These are phyloP conservation scores for Auricularia sp. DNA, from an alignment of 768 basidiomycete genomes.

Conservation along the genomic window DNA sequence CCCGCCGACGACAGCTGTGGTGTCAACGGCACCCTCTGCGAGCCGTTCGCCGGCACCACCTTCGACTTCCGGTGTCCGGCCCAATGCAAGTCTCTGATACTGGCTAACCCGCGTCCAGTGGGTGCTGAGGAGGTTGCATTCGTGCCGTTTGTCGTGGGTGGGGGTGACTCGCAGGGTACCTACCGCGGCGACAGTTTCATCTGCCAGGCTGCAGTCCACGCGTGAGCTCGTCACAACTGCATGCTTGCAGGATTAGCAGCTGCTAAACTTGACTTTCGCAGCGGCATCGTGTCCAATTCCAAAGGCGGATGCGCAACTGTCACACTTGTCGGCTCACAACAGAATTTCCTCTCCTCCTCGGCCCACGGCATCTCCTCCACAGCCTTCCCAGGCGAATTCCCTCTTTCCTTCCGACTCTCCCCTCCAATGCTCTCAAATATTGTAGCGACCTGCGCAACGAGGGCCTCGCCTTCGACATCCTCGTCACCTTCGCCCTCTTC, in stretches of 20 bases:
- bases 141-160: constrained; percentile 74
- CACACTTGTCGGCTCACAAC: constrained; percentile 62
- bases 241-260: too few relatives aligned
- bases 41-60: constrained; percentile 48
- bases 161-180: constrained; percentile 58
- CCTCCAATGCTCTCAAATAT: constrained; percentile 39
- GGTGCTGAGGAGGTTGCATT: constrained; percentile 57
- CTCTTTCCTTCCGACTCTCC: constrained; percentile 54
- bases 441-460: constrained; percentile 62
- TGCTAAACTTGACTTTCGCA: constrained; percentile 19
- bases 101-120: constrained; percentile 66
- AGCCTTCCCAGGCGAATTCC: constrained; percentile 68
- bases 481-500: constrained; percentile 58
- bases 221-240: constrained; percentile 35
- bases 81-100: constrained; percentile 48
- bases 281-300: constrained; percentile 52
- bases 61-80: constrained; percentile 79
- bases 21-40: constrained; percentile 54
- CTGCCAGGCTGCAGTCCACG: constrained; percentile 75
- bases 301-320: constrained; percentile 72
- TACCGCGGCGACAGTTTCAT: constrained; percentile 82
- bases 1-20: constrained; percentile 60
- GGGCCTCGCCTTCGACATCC: constrained; percentile 65
- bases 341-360: constrained; percentile 49
- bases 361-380: constrained; percentile 59